A percentile compares a stretch with the other conserved stretches of the same genome.
Evolutionary conservation across 2,329 filamentous ascomycete genomes (phyloP).

Genomic region (Colletotrichum spinosum): DNA sequence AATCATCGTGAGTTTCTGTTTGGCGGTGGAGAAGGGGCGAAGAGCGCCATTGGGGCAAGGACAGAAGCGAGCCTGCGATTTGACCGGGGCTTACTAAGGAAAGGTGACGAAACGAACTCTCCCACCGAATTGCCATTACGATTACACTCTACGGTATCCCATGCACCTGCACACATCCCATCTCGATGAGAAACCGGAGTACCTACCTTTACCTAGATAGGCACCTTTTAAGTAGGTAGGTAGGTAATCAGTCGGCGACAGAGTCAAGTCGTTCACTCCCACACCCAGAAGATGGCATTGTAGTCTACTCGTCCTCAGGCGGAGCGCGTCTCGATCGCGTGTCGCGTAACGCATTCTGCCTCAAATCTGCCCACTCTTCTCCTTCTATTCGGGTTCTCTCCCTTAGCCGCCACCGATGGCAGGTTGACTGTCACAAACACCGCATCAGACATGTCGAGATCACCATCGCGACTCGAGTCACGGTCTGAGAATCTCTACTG

Average conservation of each 20-base stretch:
- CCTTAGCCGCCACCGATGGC: neutral
- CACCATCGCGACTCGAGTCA: slow-evolving; percentile 20
- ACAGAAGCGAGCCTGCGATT: slow-evolving; percentile 5
- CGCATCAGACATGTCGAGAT: neutral
- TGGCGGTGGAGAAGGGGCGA: neutral
- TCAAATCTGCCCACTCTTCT: neutral
- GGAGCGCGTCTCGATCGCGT: slow-evolving; percentile 31
- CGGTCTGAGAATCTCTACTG: slow-evolving; percentile 14
- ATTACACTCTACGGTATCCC: no score
- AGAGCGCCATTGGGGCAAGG: neutral
- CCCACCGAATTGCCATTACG: no score
- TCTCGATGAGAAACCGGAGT: no score
- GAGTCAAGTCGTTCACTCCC: no score
- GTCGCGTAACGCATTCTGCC: slow-evolving; percentile 11
- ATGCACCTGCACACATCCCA: no score
- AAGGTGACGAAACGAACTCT: no score
- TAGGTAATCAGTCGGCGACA: no score
- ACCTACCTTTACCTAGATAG: no score
- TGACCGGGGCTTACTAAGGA: neutral
- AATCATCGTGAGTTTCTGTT: slow-evolving; percentile 27
- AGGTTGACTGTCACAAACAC: neutral
- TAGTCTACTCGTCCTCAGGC: neutral
- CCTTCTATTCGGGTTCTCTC: neutral
- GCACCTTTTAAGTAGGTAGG: no score
- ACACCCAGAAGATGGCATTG: neutral